Evolutionary conservation across 148 eudicot species (phyloP).

Genomic region (Rhododendron simsii): DNA sequence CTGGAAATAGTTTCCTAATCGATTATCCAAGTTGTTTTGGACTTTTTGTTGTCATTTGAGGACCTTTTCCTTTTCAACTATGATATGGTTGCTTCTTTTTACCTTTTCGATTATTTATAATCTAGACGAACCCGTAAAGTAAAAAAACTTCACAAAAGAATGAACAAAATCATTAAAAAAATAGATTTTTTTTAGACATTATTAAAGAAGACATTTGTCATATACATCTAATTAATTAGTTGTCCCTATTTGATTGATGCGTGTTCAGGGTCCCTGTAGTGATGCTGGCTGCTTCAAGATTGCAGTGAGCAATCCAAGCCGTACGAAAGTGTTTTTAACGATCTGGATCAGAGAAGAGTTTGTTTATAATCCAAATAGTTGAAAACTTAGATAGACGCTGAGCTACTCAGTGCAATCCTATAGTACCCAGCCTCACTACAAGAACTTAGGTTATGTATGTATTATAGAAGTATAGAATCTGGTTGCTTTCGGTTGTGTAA

Average conservation of each 20-base stretch:
- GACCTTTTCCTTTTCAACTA: not conserved
- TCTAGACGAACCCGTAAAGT: not conserved
- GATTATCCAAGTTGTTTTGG: not conserved
- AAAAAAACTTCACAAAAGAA: not conserved
- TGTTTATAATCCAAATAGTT: no score
- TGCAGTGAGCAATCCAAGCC: no score
- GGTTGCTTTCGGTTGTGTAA: not conserved
- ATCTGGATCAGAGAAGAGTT: no score
- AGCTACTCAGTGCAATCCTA: no score
- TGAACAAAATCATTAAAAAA: not conserved
- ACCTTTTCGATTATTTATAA: not conserved
- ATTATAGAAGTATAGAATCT: not conserved
- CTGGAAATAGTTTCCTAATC: not conserved
- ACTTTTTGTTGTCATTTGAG: not conserved
- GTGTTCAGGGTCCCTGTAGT: not conserved
- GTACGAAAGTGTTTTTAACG: no score
- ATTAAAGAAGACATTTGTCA: not conserved
- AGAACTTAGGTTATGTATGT: not conserved
- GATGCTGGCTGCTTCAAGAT: no score
- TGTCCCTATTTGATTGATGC: not conserved
- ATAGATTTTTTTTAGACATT: not conserved
- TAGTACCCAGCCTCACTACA: no score
- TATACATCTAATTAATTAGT: no score
- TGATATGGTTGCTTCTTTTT: not conserved
- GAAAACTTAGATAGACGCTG: no score